Evolutionary conservation across 345 rosid genomes (phyloP).

Genomic region (Brassica napus): DNA sequence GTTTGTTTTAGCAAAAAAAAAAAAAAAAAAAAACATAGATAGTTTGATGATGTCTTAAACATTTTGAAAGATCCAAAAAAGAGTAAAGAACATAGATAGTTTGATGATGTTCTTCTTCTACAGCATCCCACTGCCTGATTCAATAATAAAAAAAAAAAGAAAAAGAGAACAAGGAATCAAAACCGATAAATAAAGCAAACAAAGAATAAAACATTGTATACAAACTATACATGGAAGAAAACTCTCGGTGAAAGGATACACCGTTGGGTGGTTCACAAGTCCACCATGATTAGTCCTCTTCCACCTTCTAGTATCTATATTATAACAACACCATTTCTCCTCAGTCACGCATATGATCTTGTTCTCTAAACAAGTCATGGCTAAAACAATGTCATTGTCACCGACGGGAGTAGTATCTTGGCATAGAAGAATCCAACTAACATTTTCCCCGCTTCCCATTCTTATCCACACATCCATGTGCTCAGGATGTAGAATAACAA

Average conservation of each 20-base stretch:
- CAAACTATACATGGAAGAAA: constrained; percentile 41
- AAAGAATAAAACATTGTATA: background rate
- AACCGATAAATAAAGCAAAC: background rate
- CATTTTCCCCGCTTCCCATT: background rate
- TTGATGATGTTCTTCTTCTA: no score
- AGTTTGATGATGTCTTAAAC: no score
- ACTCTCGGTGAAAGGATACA: constrained; percentile 36
- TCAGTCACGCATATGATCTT: constrained; percentile 29
- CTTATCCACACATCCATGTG: constrained; percentile 34
- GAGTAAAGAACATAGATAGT: no score
- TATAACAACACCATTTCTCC: constrained; percentile 16
- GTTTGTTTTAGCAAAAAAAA: no score
- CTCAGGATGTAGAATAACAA: no score
- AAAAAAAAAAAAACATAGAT: no score
- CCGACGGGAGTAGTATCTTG: background rate
- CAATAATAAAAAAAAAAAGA: background rate
- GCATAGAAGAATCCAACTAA: constrained; percentile 23
- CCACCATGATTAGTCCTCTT: background rate
- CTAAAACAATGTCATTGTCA: constrained; percentile 5
- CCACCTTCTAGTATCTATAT: constrained; percentile 22
- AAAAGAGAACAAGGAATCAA: background rate
- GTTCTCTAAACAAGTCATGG: constrained; percentile 7
- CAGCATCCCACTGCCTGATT: constrained; percentile 22
- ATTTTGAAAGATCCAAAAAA: no score
- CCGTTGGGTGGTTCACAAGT: background rate